These are phyloP conservation scores for Linnemannia elongata DNA, from an alignment of 192 early-diverging fungal species.

Conservation along the genomic window DNA sequence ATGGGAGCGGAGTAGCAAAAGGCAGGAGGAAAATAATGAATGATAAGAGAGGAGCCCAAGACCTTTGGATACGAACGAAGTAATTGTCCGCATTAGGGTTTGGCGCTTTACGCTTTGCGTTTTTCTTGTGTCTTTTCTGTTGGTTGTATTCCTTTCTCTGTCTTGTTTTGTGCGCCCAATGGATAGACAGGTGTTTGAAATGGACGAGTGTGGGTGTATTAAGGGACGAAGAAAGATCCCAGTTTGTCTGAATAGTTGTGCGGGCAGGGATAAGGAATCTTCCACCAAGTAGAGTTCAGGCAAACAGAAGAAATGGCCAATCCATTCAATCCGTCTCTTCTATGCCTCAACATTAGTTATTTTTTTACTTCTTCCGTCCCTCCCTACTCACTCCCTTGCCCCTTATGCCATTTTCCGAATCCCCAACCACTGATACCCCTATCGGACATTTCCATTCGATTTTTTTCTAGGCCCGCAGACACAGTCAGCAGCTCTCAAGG, in stretches of 20 bases:
- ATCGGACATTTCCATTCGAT: not conserved
- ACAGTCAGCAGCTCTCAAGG: not conserved
- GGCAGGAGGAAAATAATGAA: not conserved
- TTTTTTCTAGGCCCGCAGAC: not conserved
- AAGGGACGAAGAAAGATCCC: too few species aligned
- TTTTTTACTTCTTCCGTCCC: too few species aligned
- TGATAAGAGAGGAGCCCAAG: constrained; percentile 1
- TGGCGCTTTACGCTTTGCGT: not conserved
- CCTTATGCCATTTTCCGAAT: not conserved
- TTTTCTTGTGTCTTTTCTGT: not conserved
- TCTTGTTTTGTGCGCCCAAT: not conserved
- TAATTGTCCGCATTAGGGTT: not conserved
- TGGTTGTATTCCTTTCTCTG: not conserved
- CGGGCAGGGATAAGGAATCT: not conserved
- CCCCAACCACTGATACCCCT: not conserved
- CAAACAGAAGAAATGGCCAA: too few species aligned
- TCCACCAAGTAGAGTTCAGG: not conserved
- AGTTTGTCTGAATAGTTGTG: not conserved
- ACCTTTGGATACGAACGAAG: not conserved
- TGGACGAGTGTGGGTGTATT: too few species aligned
- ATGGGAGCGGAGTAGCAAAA: not conserved
- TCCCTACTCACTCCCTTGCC: not conserved
- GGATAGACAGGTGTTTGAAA: too few species aligned
- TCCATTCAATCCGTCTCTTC: not conserved
- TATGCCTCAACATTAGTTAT: not conserved